A percentile compares a stretch with the other conserved stretches of the same genome.
Evolutionary conservation across 805 yeast genomes (phyloP).

Genomic region (Candida hispaniensis): DNA sequence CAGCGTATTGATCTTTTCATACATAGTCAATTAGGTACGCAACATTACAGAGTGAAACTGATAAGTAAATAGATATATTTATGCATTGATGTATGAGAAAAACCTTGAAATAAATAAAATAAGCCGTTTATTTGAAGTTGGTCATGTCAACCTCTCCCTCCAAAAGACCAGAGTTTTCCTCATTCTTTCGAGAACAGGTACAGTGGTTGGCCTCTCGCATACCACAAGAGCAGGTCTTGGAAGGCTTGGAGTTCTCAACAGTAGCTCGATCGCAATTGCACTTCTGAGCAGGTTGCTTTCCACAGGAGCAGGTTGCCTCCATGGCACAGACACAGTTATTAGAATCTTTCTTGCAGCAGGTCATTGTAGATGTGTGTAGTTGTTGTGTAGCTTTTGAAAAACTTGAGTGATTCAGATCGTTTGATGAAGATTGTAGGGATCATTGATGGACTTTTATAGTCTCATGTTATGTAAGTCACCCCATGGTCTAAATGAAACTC

Average conservation of each 20-base stretch:
- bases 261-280: conserved; percentile 46
- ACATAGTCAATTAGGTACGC: too few relatives aligned
- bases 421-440: too few relatives aligned
- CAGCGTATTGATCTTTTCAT: too few relatives aligned
- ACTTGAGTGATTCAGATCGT: conserved; percentile 5
- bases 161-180: conserved; percentile 31
- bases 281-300: conserved; percentile 46
- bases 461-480: too few relatives aligned
- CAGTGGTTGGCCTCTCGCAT: conserved; percentile 43
- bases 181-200: conserved; percentile 42
- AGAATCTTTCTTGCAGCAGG: conserved; percentile 35
- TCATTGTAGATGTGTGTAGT: conserved; percentile 24
- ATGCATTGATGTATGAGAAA: too few relatives aligned
- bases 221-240: conserved; percentile 49
- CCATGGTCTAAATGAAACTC: too few relatives aligned
- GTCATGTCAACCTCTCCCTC: conserved; percentile 56
- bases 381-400: conserved; percentile 1
- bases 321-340: conserved; percentile 45
- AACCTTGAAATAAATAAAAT: too few relatives aligned
- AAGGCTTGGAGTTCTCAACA: conserved; percentile 40
- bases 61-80: too few relatives aligned
- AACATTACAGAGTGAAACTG: too few relatives aligned
- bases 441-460: too few relatives aligned
- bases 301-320: conserved; percentile 54
- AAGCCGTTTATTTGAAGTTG: conserved; percentile 26